Evolutionary conservation across 257 asterid genomes (phyloP).

Genomic region (Catharanthus roseus): DNA sequence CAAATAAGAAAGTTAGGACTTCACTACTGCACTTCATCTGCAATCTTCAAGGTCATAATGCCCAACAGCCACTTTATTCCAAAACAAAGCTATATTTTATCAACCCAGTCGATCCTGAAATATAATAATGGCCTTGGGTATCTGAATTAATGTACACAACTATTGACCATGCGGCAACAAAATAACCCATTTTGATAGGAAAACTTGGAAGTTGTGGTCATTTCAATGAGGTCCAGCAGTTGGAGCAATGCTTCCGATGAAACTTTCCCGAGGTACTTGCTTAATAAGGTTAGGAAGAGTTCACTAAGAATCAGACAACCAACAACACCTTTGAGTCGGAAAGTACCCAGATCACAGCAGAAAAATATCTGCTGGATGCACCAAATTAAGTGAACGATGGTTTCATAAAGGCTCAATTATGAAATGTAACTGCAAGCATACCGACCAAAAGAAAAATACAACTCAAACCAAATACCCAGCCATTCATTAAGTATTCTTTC

Average conservation of each 20-base stretch:
- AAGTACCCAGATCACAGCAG: neutral
- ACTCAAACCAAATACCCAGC: neutral
- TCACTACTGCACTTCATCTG: slow-evolving; percentile 1
- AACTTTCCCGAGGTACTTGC: neutral
- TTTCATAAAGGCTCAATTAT: no score
- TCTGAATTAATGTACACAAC: neutral
- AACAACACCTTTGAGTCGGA: no score
- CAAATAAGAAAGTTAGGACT: slow-evolving; percentile 10
- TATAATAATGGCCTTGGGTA: neutral
- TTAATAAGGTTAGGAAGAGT: neutral
- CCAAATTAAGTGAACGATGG: neutral
- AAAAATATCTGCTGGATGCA: neutral
- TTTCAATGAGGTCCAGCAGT: neutral
- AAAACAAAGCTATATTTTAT: no score
- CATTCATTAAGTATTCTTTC: neutral
- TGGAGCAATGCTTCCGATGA: neutral
- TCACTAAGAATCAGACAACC: neutral
- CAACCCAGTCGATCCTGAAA: neutral
- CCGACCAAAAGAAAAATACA: no score
- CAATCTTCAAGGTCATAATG: neutral
- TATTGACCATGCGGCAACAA: neutral
- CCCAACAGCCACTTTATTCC: neutral
- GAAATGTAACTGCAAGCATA: neutral
- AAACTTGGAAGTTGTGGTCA: neutral
- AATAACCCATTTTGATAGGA: neutral